These are phyloP conservation scores for Calonectria hawksworthii DNA, from an alignment of 2,329 filamentous ascomycete species.

Conservation along the genomic window DNA sequence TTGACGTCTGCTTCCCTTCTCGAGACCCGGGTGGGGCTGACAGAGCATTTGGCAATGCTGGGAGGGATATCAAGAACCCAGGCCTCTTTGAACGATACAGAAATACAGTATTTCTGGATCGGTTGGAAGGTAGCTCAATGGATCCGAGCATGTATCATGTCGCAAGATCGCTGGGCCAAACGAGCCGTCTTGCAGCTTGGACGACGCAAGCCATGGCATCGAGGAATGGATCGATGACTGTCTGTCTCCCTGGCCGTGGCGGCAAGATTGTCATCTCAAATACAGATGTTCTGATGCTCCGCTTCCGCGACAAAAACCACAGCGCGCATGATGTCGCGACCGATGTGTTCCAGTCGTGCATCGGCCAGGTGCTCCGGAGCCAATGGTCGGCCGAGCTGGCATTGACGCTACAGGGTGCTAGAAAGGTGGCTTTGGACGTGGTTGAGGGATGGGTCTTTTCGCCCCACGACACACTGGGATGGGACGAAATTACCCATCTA, in stretches of 20 bases:
- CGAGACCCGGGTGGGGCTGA: conserved; percentile 31
- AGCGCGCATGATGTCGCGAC: conserved; percentile 23
- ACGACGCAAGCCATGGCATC: conserved; percentile 3
- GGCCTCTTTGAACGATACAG: conserved; percentile 25
- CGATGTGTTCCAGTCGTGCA: conserved; percentile 36
- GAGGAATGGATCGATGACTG: conserved; percentile 31
- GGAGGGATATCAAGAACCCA: conserved; percentile 7
- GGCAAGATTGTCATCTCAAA: conserved; percentile 41
- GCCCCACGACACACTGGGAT: conserved; percentile 31
- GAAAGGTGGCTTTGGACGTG: conserved; percentile 47
- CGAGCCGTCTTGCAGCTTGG: conserved; percentile 29
- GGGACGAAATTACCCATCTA: conserved; percentile 48
- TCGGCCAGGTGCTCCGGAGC: conserved; percentile 44
- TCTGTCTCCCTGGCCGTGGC: conserved; percentile 44
- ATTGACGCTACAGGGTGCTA: conserved; percentile 40
- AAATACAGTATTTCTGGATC: conserved; percentile 39
- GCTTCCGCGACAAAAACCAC: conserved; percentile 40
- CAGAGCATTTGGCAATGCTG: conserved; percentile 27
- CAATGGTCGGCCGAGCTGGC: conserved; percentile 49
- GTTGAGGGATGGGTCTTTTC: conserved; percentile 42
- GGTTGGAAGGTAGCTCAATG: conserved; percentile 8
- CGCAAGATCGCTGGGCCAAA: conserved; percentile 17
- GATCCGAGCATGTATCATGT: conserved; percentile 40
- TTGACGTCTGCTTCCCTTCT: conserved; percentile 47
- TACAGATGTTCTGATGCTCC: conserved; percentile 47